Conservation (phyloP, 2,329 filamentous ascomycete genomes). For the Cytospora paraplurivora region DNA sequence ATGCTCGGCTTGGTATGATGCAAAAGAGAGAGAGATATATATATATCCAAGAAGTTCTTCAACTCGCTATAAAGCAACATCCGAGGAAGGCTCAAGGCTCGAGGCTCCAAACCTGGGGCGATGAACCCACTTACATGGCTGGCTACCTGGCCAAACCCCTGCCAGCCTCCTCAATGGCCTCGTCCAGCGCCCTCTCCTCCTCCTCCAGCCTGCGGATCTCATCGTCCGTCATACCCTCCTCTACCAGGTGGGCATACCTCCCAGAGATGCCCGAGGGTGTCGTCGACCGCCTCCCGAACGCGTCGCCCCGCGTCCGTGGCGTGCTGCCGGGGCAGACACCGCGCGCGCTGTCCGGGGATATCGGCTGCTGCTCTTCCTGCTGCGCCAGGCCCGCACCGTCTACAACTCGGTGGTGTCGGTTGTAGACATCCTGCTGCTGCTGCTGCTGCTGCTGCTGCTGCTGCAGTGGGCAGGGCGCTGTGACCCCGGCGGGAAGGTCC, state of each 20-base stretch:
- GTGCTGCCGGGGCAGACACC: slow-evolving; percentile 6
- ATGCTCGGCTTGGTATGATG: no score
- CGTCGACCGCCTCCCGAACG: slow-evolving; percentile 29
- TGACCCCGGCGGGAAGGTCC: slow-evolving; percentile 33
- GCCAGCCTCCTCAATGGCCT: slow-evolving; percentile 54
- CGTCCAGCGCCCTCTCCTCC: slow-evolving; percentile 59
- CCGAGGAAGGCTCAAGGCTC: neutral
- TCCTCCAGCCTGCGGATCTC: slow-evolving; percentile 59
- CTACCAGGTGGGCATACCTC: slow-evolving; percentile 55
- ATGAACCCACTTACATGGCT: neutral
- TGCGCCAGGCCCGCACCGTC: slow-evolving; percentile 14
- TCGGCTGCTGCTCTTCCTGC: slow-evolving; percentile 19
- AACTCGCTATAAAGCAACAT: neutral
- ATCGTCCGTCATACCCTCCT: slow-evolving; percentile 62
- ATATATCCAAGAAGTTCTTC: neutral
- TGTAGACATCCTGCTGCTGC: slow-evolving; percentile 19
- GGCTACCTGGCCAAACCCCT: slow-evolving; percentile 8
- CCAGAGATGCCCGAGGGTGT: slow-evolving; percentile 39
- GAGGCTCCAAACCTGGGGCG: neutral
- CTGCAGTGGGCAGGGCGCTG: slow-evolving; percentile 16
- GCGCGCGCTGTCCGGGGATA: slow-evolving; percentile 12
- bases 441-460: slow-evolving; percentile 18
- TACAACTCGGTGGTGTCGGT: slow-evolving; percentile 16
- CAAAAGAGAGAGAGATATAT: no score
- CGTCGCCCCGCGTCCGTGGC: slow-evolving; percentile 19